A percentile compares a stretch with the other conserved stretches of the same genome.
phyloP scores from a whole-genome alignment of 176 grass and related monocot genomes.

The Phragmites australis region DNA sequence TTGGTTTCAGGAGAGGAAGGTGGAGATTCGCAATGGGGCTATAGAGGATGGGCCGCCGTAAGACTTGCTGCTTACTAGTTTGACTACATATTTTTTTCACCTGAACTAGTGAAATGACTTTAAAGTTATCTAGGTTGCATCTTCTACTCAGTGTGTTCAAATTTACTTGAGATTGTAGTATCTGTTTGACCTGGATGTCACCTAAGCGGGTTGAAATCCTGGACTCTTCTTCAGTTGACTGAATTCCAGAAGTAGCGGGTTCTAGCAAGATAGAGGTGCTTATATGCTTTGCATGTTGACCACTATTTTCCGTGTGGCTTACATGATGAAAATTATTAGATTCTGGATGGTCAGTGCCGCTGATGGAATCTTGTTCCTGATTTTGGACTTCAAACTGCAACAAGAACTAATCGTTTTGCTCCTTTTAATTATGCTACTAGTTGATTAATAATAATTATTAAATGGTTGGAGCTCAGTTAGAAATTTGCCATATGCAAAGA shows the following conservation, averaged over 20 bases:
- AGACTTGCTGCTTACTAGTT: slow-evolving; percentile 35
- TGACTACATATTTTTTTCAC: not conserved
- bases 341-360: not conserved
- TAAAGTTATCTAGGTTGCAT: not conserved
- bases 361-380: not conserved
- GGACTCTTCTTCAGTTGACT: not conserved
- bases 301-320: not conserved
- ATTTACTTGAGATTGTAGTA: not conserved
- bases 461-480: slow-evolving; percentile 1
- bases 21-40: slow-evolving; percentile 39
- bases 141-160: not conserved
- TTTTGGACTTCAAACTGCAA: not conserved
- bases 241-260: slow-evolving; percentile 5
- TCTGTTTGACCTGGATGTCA: not conserved
- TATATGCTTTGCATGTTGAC: slow-evolving; percentile 23
- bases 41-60: slow-evolving; percentile 45
- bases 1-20: slow-evolving; percentile 50
- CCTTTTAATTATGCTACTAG: not conserved
- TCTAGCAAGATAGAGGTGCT: not conserved
- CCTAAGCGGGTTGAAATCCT: not conserved
- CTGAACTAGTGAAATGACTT: not conserved
- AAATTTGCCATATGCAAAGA: not conserved
- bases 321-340: not conserved
- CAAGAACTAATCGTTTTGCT: not conserved
- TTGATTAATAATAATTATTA: not conserved